Base-by-base conservation (phyloP, 805 yeast genomes). In the Metschnikowia colocasiae region DNA sequence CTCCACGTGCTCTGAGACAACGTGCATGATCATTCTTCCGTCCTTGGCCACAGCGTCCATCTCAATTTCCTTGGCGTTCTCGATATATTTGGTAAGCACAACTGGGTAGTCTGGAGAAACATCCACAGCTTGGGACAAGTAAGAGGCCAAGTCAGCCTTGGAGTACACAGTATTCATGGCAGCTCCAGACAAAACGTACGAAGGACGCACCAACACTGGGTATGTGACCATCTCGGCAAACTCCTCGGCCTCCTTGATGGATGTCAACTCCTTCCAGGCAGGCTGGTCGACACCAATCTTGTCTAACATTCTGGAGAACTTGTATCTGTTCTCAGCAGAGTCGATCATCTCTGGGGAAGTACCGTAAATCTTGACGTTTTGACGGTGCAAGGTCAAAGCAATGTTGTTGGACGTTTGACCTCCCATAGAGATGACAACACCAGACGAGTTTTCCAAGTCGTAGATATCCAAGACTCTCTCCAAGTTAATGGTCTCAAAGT, bases 341-440 rank as follows among this genome's bases (percentile, higher is more conserved):
- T 92, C 99, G 67, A 92, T 94, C 96, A 89, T 90, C 68, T 88
- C 96, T 48, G 99, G 99, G 30, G 96, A 86, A 40, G 99, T 92
- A 68, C 99, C 99, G 59, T 92, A 75, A 54, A 92, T 86, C 76
- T 94, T 92, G 59, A 90, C 97, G 65, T 88, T 87, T 71, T 92
- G 95, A 72, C 97, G 84, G 71, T 90, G 57, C 63, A 92, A 77
- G 47, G 91, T 82, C 64, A 92, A 77, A 20, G 98, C 98, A 74
- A 92, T 92, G 71, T 92, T 92, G 75, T 92, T 91, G 12, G 98
- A 88, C 29, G 97, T 88, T 75, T 92, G 99, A 65, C 99, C 99
- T 79, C 99, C 99, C 96, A 92, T 90, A 48, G 97, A 85, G 54
- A 92, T 88, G 50, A 92, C 83, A 49, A 92, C 97, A 75, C 98